Percentiles rank a stretch among this genome's conserved stretches.
phyloP scores from a whole-genome alignment of 768 basidiomycete genomes.

The Tubosaeta sp. region DNA sequence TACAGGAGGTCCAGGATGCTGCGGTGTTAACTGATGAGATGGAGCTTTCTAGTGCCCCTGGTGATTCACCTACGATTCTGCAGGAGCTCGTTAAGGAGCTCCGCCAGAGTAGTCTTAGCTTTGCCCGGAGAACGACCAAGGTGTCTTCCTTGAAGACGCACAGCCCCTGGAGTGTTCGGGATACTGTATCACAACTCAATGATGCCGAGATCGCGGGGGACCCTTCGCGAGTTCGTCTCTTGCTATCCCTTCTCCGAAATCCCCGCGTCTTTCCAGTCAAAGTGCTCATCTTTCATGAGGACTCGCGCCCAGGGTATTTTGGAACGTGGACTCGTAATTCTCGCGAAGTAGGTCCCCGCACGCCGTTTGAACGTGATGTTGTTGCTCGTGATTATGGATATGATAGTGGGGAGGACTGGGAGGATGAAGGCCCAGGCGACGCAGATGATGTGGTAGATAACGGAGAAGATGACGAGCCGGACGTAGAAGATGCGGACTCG shows the following conservation, averaged over 20 bases:
- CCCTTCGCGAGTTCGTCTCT: conserved; percentile 57
- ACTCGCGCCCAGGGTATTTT: conserved; percentile 87
- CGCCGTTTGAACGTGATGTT: conserved; percentile 76
- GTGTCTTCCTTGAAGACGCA: conserved; percentile 27
- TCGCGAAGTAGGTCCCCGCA: conserved; percentile 71
- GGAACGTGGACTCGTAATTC: conserved; percentile 93
- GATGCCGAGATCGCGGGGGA: conserved; percentile 80
- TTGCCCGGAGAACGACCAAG: conserved; percentile 16
- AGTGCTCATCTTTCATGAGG: conserved; percentile 77
- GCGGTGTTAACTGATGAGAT: conserved; percentile 3
- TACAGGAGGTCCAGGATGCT: conserved; percentile 7
- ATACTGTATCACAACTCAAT: conserved; percentile 57
- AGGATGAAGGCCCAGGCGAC: conserved; percentile 73
- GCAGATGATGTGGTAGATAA: conserved; percentile 69
- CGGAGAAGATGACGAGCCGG: conserved; percentile 63
- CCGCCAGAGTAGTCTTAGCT: conserved; percentile 27
- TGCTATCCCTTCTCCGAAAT: conserved; percentile 59
- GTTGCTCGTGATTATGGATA: conserved; percentile 82
- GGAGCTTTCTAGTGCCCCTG: background rate
- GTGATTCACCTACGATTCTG: conserved; percentile 8
- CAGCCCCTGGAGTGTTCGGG: conserved; percentile 37
- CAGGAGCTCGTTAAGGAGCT: conserved; percentile 22
- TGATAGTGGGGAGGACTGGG: conserved; percentile 97
- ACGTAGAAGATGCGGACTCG: conserved; percentile 46
- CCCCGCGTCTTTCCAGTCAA: conserved; percentile 67